Evolutionary conservation across 495 filamentous ascomycete species (phyloP).

Genomic region (Penicillium canariense): DNA sequence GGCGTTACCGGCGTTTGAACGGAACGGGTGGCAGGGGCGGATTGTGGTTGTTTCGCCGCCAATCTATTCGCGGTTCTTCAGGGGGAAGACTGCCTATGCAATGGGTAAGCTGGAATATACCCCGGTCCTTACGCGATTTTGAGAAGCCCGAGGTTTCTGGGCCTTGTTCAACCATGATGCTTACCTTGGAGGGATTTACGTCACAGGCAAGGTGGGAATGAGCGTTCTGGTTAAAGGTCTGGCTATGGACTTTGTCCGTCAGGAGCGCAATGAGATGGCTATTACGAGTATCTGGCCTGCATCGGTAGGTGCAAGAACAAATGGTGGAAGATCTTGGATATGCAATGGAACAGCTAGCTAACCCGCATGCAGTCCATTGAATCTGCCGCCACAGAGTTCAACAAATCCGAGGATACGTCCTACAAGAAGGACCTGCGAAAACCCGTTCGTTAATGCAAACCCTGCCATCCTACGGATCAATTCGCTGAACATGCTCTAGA

Average conservation of each 20-base stretch:
- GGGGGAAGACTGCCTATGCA: conserved; percentile 85
- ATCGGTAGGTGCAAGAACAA: conserved; percentile 44
- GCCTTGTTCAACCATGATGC: too few species aligned
- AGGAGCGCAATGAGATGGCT: conserved; percentile 65
- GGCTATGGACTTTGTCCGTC: conserved; percentile 76
- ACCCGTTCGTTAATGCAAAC: conserved; percentile 37
- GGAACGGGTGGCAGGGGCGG: conserved; percentile 54
- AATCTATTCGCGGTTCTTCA: conserved; percentile 80
- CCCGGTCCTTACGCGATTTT: too few species aligned
- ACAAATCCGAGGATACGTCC: conserved; percentile 38
- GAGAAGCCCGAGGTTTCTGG: too few species aligned
- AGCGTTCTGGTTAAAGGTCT: conserved; percentile 76
- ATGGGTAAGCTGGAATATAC: too few species aligned
- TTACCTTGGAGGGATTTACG: too few species aligned
- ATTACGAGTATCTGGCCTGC: conserved; percentile 85
- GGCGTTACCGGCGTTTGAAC: conserved; percentile 58
- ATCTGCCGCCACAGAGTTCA: conserved; percentile 63
- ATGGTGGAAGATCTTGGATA: neutral
- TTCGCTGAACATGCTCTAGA: conserved; percentile 21
- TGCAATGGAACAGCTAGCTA: too few species aligned
- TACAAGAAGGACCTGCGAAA: conserved; percentile 59
- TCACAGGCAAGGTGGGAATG: conserved; percentile 75
- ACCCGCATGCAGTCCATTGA: conserved; percentile 54
- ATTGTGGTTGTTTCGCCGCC: conserved; percentile 82
- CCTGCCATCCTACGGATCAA: neutral